Base-by-base conservation (phyloP, 2,329 filamentous ascomycete genomes). In the Teratosphaeria nubilosa region DNA sequence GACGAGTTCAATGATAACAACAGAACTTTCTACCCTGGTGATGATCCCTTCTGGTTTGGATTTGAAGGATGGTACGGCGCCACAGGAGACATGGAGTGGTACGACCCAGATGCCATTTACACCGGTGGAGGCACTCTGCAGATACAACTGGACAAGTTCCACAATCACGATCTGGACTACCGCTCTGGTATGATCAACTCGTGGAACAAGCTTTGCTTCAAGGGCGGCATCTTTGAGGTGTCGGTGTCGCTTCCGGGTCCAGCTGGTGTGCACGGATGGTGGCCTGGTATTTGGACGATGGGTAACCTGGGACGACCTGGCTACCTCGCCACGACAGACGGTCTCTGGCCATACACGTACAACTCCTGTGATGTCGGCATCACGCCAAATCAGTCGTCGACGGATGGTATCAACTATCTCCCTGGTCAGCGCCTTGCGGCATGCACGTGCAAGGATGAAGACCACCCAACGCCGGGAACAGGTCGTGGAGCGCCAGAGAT, bases 331-430 rank as follows among this genome's bases (percentile, higher is more conserved):
- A 80, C 78, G 1, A 81, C 78, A 0, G 79, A 82, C 22, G 79
- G 79, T 5, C 68, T 80, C 58, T 82, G 79, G 79, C 79, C 79
- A 2, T 82, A 81, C 62, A 81, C 78, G 0, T 82, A 82, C 64
- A 71, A 72, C 34, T 61, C 62, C 20, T 82, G 79, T 63, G 79
- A 79, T 58, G 70, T 65, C 16, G 77, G 77, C n/a, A 79, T 79
- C 56, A 79, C 76, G 2, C 76, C 76, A 2, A 79, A 79, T 61
- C 77, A 79, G 59, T 78, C 76, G 1, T 71, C 70, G 56, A 65
- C 69, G 7, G 75, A 77, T 58, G 77, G 77, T 0, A 65, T 73
- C 5, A 77, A 72, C 51, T 66, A 69, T 45, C 66, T 78, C 5
- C 76, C 76, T 4, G 77, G 77, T 6, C 76, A 78, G 60, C 70